Evolutionary conservation across 2,329 filamentous ascomycete genomes (phyloP), one percentile per base, ranked within the genome.

Genomic region (Waltergamsia citrina): DNA sequence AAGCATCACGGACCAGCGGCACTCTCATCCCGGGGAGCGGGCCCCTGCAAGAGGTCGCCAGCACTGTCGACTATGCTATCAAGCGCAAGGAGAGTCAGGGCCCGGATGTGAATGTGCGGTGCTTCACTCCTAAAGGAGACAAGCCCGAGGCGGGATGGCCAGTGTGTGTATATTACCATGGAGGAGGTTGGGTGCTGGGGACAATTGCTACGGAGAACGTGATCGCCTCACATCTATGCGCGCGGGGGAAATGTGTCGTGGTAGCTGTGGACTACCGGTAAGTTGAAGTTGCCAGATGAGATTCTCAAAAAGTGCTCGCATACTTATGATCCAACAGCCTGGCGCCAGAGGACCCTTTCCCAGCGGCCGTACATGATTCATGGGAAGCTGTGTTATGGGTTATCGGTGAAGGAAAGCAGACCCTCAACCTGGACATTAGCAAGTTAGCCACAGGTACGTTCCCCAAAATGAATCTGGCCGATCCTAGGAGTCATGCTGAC

Each of bases 171-270:
- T 78, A 72, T 46, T 71, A 64, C 43, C 72, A 77, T 42, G 72
- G 71, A 5, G 71, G 71, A 1, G 72, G 71, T 4, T 77, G 70
- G 69, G 70, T 75, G 4, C 43, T 75, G 20, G 71, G 71, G 0
- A 71, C 66, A 29, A 71, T 75, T 28, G 60, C 70, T 38, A 74
- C 69, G 0, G 72, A 77, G 51, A 75, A 76, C 41, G 59, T 62
- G 4, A 65, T 75, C 4, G 69, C 67, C 33, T 64, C 68, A n/a
- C 64, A 74, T 42, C 47, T 77, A 9, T 73, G 68, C 40, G 56
- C 57, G 16, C 54, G 67, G 9, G 62, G 59, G 1, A 60, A 59
- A 7, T 68, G 62, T 36, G 67, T 75, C 1, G 69, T 75, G 2
- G 56, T 75, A n/a, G 62, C 63, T 1, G 65, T 69, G 1, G 69